Base-by-base conservation (phyloP, 306 rosid species). In the Prunus mira region DNA sequence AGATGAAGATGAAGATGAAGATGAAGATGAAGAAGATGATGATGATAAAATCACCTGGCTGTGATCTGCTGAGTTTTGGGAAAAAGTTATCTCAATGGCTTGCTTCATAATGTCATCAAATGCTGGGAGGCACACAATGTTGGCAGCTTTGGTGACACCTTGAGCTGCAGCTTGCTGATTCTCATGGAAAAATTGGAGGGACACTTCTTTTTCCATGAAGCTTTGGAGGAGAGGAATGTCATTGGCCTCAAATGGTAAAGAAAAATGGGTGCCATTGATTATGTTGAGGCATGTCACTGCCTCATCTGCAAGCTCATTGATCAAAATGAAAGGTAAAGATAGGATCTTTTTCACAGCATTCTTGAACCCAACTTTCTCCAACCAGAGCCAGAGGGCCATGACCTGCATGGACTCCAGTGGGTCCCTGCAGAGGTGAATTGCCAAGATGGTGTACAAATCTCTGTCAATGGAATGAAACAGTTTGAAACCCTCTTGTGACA, bases 371-470 rank as follows among this genome's bases (percentile, higher is more conserved):
- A 46, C 74, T n/a, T 49, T 76, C 82, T 93, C 98, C 28, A 93
- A 46, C 97, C 97, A 93, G 34, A 91, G 87, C 90, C 96, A 90
- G 56, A 91, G 68, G 2, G 87, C 90, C 72, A 90, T 41, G 0
- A 88, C 69, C 28, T 84, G 91, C 82, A 91, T 85, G 19, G 93
- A 76, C 64, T 93, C 93, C 2, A 73, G 24, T 1, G 97, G 93
- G 5, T 91, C 94, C 0, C 97, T 78, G 9, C 30, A 22, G 0
- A 91, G 89, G 27, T 30, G 76, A 49, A 82, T 18, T 46, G 72
- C 94, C 3, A 93, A 85, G 15, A 86, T 71, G 2, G 17, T 30
- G 68, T 83, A 93, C 1, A 93, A 86, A 27, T 87, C 77, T 57
- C 97, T 77, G 79, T 91, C 98, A 0, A 84, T 86, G 63, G 18